Conservation (phyloP, 257 asterid species). For the Sherardia arvensis region DNA sequence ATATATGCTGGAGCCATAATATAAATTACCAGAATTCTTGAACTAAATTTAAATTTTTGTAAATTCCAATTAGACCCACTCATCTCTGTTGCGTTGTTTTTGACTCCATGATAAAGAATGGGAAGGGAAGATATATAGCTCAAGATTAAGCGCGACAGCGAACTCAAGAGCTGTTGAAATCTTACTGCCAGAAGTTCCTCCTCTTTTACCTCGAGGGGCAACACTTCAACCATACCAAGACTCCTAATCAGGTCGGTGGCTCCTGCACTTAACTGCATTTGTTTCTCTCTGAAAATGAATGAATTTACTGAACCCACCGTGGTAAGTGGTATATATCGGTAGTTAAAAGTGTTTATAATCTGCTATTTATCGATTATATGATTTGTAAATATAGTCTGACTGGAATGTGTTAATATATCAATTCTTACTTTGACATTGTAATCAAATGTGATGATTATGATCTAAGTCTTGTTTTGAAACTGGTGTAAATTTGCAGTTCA, state of each 20-base stretch:
- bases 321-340: not conserved
- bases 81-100: not conserved
- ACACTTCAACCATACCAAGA: constrained; percentile 1
- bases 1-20: no score
- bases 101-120: not conserved
- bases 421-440: not conserved
- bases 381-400: not conserved
- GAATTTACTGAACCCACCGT: not conserved
- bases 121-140: not conserved
- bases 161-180: not conserved
- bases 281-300: not conserved
- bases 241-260: constrained; percentile 5
- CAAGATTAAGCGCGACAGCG: constrained; percentile 10
- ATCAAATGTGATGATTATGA: no score
- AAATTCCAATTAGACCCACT: no score
- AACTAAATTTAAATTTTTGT: no score
- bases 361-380: not conserved
- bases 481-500: constrained; percentile 1
- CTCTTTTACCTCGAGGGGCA: constrained; percentile 7
- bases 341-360: not conserved
- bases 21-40: no score
- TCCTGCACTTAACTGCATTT: not conserved
- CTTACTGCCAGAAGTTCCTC: constrained; percentile 4
- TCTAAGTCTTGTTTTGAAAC: not conserved
- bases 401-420: not conserved